These are phyloP conservation scores for Hyphopichia homilentoma DNA, from an alignment of 805 yeast species.

Conservation along the genomic window DNA sequence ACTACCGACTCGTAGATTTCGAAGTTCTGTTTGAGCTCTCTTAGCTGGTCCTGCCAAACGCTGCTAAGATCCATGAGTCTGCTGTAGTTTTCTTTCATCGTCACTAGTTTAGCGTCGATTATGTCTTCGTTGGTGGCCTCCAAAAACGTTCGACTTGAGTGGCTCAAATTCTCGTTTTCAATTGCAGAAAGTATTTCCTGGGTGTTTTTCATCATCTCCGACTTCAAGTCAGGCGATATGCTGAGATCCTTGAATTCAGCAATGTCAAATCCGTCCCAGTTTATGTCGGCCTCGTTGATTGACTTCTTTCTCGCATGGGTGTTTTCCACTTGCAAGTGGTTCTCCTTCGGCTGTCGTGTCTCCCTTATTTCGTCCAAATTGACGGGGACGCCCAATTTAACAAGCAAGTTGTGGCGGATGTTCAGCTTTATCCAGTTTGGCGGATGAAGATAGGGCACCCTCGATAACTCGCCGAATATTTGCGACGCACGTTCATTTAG, in stretches of 20 bases:
- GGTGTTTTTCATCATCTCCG: conserved; percentile 21
- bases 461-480: conserved; percentile 46
- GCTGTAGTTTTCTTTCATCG: conserved; percentile 22
- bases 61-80: conserved; percentile 26
- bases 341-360: background rate
- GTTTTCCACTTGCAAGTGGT: background rate
- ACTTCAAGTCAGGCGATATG: conserved; percentile 25
- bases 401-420: conserved; percentile 58
- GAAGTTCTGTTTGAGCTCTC: conserved; percentile 57
- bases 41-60: conserved; percentile 51
- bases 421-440: conserved; percentile 69
- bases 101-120: conserved; percentile 35
- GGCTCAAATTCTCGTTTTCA: conserved; percentile 32
- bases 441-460: conserved; percentile 48
- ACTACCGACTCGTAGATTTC: conserved; percentile 81
- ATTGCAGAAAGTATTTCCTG: conserved; percentile 22
- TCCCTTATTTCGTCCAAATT: conserved; percentile 53
- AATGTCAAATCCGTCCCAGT: conserved; percentile 31
- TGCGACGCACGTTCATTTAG: conserved; percentile 33
- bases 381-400: conserved; percentile 69
- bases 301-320: conserved; percentile 17
- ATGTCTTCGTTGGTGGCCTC: conserved; percentile 13
- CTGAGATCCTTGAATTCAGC: conserved; percentile 33
- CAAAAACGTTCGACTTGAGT: conserved; percentile 25
- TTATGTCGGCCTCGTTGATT: conserved; percentile 25